Evolutionary conservation across 345 rosid species (phyloP).

Genomic region (Syzygium oleosum): DNA sequence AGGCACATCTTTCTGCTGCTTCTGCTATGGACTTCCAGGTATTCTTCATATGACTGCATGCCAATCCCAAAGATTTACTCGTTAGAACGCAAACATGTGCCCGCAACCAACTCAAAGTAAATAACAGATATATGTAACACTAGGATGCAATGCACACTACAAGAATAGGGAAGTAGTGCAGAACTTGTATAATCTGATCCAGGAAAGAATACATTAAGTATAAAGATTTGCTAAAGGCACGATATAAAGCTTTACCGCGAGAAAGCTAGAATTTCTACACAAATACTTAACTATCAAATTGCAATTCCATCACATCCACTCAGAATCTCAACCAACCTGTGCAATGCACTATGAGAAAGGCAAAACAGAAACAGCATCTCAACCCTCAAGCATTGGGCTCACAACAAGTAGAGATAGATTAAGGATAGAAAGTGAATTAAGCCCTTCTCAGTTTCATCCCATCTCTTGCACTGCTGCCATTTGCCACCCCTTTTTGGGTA

Average conservation of each 20-base stretch:
- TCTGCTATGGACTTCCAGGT: conserved; percentile 76
- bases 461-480: background rate
- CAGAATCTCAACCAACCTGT: background rate
- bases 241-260: background rate
- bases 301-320: background rate
- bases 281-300: background rate
- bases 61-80: conserved; percentile 11
- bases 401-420: background rate
- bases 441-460: background rate
- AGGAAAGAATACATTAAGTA: background rate
- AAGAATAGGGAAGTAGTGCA: background rate
- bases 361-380: background rate
- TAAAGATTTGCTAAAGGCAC: background rate
- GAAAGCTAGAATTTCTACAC: background rate
- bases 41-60: conserved; percentile 93
- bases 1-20: conserved; percentile 43
- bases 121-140: background rate
- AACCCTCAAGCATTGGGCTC: background rate
- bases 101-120: background rate
- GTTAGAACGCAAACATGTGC: background rate
- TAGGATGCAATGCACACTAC: background rate
- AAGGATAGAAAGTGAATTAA: background rate
- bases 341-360: background rate
- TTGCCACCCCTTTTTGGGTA: background rate
- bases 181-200: background rate